Conservation (phyloP, 495 filamentous ascomycete genomes). For the Achaetomiella virescens region DNA sequence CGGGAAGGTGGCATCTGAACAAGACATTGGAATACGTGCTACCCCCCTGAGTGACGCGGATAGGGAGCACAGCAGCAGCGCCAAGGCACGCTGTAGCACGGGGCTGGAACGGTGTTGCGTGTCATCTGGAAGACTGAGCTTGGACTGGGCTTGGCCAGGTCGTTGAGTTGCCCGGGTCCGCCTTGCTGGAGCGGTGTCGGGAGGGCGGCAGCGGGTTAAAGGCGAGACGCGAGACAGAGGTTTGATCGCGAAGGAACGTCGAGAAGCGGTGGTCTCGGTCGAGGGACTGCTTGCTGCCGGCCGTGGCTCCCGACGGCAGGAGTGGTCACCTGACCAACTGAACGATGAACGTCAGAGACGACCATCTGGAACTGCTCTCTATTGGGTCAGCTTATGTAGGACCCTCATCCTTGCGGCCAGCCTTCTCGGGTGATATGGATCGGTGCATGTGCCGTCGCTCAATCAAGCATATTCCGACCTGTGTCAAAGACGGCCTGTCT, state of each 20-base stretch:
- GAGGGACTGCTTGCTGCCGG: not conserved
- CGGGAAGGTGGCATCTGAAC: no score
- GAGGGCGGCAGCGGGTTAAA: not conserved
- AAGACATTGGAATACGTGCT: not conserved
- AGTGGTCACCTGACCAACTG: not conserved
- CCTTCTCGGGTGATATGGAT: no score
- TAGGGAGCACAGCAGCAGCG: conserved; percentile 1
- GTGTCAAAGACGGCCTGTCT: no score
- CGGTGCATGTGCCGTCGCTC: no score
- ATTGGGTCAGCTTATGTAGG: no score
- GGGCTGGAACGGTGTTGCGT: conserved; percentile 2
- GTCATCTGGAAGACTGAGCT: conserved; percentile 4
- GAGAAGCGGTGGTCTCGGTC: no score
- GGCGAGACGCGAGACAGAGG: no score
- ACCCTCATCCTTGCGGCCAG: no score
- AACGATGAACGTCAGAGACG: not conserved
- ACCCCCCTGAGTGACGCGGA: not conserved
- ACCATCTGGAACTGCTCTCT: no score
- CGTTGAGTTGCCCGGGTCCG: no score
- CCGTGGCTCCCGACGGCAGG: not conserved
- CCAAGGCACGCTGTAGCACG: conserved; percentile 1
- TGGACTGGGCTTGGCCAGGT: not conserved
- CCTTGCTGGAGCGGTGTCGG: not conserved
- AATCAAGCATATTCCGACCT: no score
- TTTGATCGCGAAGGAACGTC: no score